Base-by-base conservation (phyloP, 164 flowering plant genomes). In the Macadamia integrifolia region DNA sequence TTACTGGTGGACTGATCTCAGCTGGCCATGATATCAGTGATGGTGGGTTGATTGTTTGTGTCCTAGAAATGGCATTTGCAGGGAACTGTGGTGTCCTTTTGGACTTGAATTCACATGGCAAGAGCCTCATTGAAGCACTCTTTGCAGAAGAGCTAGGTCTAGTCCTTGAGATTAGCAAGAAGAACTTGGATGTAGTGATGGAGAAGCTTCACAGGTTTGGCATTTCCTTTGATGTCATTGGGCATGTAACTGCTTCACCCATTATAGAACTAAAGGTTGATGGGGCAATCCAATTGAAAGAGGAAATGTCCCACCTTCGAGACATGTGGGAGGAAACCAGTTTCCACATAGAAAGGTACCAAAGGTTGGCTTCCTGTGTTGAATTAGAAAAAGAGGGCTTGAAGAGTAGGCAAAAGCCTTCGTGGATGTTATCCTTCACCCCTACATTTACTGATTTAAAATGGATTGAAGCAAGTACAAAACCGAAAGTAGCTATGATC, bases 311-410 rank as follows among this genome's bases (percentile, higher is more conserved):
- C 50, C 5, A 68, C 46, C 88, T 94, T 12, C 80, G 98, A 74
- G 98, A 94, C 77, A 74, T 87, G 79, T 94, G 97, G 98, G 97
- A 94, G 75, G 98, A 92, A 65, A 91, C 95, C 49, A 91, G 97
- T 84, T 94, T 94, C 67, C 75, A 84, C 67, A 80, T 90, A 28
- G 98, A 94, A 71, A 80, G 85, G 66, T 72, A 82, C 58, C 97
- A 91, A 68, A 80, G 93, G 44, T 58, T 94, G 70, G 86, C 84
- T 68, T 83, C 95, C 44, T 91, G 96, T 80, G 98, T 94, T 64
- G 87, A 88, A 50, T 69, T 62, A 35, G 98, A 94, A 75, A 81
- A 75, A 71, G 88, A 77, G 68, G 92, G 94, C 4, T 70, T 91
- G 79, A 91, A 85, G 79, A 73, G 65, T 62, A 83, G 96, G 74